Evolutionary conservation across 1,284 basidiomycete species (phyloP), one percentile per base, ranked within the genome.

Genomic region (Papiliotrema laurentii): DNA sequence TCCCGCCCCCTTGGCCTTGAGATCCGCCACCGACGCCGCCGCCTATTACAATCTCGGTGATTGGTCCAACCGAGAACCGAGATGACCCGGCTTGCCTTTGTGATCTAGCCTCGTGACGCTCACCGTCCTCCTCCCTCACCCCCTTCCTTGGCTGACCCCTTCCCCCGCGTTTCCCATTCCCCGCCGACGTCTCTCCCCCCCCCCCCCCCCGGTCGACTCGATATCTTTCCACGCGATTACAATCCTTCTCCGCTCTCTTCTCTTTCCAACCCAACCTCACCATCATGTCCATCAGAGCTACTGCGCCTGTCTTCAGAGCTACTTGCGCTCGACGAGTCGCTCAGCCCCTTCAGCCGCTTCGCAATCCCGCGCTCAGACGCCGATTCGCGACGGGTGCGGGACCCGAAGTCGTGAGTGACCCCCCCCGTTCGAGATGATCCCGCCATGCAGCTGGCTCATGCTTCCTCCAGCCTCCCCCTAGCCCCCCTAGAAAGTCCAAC

Each of bases 401-500:
- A 28, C 41, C 41, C 24, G 25, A 38, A 22, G 36, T 38, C 16
- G 36, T 38, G 36, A 38, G 36, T 38, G 10, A 10, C 7, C 18
- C 14, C 10, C 9, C 30, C 30, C 9, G 16, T 31, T 31, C 30
- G 9, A 31, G 16, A 16, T 31, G 30, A 31, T 16, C 30, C 16
- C 30, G 16, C 10, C 30, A 9, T 31, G 30, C 9, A 9, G 30
- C n/a, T n/a, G n/a, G n/a, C n/a, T n/a, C n/a, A n/a, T n/a, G 30
- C 30, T 21, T 4, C 19, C 31, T 26, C 16, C 36, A 64, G 62
- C 58, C 56, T n/a, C 60, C 58, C 19, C 61, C 64, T 5, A 61
- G 67, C 30, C 60, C 64, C 35, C 67, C 63, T 38, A 47, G 64
- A 47, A 54, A 54, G 31, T 63, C 60, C 36, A 54, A 49, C 56